Base-by-base conservation (phyloP, 176 grass and related monocot genomes). In the Microstegium vimineum region DNA sequence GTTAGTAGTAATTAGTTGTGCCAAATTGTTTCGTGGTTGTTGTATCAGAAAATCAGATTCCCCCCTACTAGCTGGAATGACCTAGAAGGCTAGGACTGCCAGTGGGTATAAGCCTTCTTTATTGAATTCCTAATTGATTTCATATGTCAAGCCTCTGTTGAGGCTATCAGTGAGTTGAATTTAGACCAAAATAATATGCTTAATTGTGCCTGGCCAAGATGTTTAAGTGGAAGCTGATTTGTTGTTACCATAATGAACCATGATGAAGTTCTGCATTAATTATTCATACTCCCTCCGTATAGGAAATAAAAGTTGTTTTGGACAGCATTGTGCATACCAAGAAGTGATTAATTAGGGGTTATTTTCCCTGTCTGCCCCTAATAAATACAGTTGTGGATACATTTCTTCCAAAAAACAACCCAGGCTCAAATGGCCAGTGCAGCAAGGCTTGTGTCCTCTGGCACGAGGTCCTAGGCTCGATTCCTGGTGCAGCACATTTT, bases 31-130 rank as follows among this genome's bases (percentile, higher is more conserved):
- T 54, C 67, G 51, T 43, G 42, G 65, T 66, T 2, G 27, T 34
- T 83, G 25, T 59, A 67, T 59, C 26, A 34, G 34, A 65, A 12
- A 60, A 34, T 41, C 30, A n/a, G 16, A 26, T 54, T 36, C 66
- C 59, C 46, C 35, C 36, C 42, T 69, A 81, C 36, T 56, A n/a
- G 9, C 43, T 65, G 46, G 33, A 45, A 17, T 76, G 49, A 32
- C 42, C 56, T 78, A 65, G 45, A 78, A 64, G n/a, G 34, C 57
- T 83, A 56, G 34, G 78, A 63, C 33, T 35, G 59, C 42, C 18
- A 40, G 33, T 77, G 12, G 40, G 23, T 43, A 64, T 77, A 76
- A 73, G 27, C 11, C 54, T 41, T 45, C 38, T 71, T 30, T n/a
- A 31, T 63, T 82, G 28, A 2, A 7, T 22, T 49, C 14, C 57